These are phyloP conservation scores for Tuctoria greenei DNA, from an alignment of 176 grass and related monocot genomes.

Conservation along the genomic window DNA sequence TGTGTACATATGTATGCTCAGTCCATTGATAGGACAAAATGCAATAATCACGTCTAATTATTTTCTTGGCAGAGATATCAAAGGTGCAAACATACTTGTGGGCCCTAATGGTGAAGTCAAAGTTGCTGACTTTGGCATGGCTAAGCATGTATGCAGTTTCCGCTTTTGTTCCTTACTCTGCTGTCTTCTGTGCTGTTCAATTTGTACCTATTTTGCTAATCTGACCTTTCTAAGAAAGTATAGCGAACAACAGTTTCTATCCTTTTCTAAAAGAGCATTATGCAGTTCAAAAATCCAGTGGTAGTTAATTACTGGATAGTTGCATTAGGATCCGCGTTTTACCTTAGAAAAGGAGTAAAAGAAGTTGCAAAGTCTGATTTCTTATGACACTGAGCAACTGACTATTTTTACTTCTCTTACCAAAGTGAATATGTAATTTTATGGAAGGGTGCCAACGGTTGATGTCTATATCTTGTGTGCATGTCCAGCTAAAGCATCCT, in stretches of 20 bases:
- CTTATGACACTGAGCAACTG: background rate
- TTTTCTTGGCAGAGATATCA: constrained; percentile 79
- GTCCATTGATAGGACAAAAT: constrained; percentile 25
- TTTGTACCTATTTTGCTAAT: background rate
- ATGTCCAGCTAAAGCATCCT: background rate
- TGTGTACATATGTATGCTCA: constrained; percentile 20
- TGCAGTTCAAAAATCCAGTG: background rate
- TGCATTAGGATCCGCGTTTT: constrained; percentile 24
- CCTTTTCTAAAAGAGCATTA: background rate
- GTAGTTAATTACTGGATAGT: background rate
- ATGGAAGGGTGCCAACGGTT: background rate
- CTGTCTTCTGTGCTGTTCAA: background rate
- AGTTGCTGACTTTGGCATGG: constrained; percentile 99
- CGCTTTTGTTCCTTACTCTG: constrained; percentile 7
- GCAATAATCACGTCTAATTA: constrained; percentile 15
- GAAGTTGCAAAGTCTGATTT: constrained; percentile 1
- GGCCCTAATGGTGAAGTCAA: constrained; percentile 92
- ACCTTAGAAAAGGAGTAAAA: constrained; percentile 15
- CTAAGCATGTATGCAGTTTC: constrained; percentile 88
- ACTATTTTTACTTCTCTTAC: background rate
- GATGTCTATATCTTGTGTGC: background rate
- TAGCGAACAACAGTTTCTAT: background rate
- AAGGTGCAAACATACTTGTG: constrained; percentile 99
- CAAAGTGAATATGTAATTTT: background rate
- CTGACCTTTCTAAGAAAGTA: constrained; percentile 7